Base-by-base conservation (phyloP, 23 red algal genomes). In the Gracilaria gracilis region DNA sequence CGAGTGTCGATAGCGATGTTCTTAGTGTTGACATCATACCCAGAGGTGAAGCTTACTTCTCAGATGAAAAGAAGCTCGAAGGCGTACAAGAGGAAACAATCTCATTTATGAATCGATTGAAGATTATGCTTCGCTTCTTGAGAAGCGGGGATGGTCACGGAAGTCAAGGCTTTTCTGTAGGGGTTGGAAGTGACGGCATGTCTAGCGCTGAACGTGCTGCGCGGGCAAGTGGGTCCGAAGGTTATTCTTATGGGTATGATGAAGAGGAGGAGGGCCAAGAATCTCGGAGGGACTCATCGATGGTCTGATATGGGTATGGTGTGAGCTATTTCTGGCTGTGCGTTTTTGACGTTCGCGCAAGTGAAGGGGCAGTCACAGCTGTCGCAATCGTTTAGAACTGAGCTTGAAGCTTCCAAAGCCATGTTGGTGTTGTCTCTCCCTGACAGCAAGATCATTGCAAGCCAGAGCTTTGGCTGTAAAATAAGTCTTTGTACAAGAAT, bases 131-230 rank as follows among this genome's bases (percentile, higher is more conserved):
- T 4, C 42, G 20, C 24, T 73, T 73, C 21, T 44, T 73, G 8
- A 9, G 2, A 4, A 31, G 59, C 29, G 13, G 59, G 24, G 33
- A 29, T 0, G 17, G 15, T 44, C 36, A 73, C 2, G 67, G 44
- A 44, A 42, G 35, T 44, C 19, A 20, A 24, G 36, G 34, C 33
- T 73, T 73, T 21, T 20, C 35, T 40, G 67, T 73, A 20, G 67
- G 67, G 15, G 67, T 73, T 44, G 67, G 67, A 17, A 73, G 67
- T 3, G 67, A 73, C 19, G 67, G 67, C 20, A 73, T 73, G 67
- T 73, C 67, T 23, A 73, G 67, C 20, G 67, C 67, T 20, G 67
- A 73, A 73, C 67, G 67, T n/a, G 67, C 67, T 44, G 67, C 67
- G 20, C 21, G 67, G 34, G 67, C 42, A 20, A 73, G 67, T 9